These are phyloP conservation scores for Neocucurbitaria cava DNA, from an alignment of 2,329 filamentous ascomycete species.

Conservation along the genomic window DNA sequence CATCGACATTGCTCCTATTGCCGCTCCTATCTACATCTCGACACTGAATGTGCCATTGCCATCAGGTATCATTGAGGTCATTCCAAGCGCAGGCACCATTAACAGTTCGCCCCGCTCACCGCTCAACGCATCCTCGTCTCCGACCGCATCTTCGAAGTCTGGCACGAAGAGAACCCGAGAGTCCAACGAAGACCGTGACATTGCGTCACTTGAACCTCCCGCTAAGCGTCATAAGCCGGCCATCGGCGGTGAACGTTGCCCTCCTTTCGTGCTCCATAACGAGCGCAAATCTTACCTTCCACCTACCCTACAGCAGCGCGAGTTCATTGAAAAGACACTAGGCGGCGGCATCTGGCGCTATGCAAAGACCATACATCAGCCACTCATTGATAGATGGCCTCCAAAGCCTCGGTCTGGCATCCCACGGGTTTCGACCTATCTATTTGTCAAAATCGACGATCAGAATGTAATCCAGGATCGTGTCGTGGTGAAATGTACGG, in stretches of 20 bases:
- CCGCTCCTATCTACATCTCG: background rate
- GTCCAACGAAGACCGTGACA: background rate
- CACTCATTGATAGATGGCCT: background rate
- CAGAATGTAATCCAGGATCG: background rate
- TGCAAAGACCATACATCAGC: conserved; percentile 2
- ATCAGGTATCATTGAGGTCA: background rate
- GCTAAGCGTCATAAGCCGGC: background rate
- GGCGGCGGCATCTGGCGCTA: conserved; percentile 6
- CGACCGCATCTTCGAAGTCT: background rate
- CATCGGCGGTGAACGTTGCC: conserved; percentile 4
- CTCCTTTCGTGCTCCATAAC: conserved; percentile 7
- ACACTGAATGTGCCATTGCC: background rate
- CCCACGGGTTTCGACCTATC: background rate
- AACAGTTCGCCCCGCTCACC: background rate
- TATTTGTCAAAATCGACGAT: conserved; percentile 6
- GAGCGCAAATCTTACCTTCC: background rate
- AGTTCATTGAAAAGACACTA: background rate
- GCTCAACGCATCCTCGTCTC: background rate
- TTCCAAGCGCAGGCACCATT: background rate
- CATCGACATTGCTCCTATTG: background rate
- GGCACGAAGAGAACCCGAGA: background rate
- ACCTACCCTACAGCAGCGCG: background rate
- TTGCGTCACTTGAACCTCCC: background rate
- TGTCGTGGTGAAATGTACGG: conserved; percentile 1
- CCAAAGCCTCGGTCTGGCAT: background rate